phyloP scores from a whole-genome alignment of 1,139 yeast species.

The Hyphopichia wangnamkhiaoensis region DNA sequence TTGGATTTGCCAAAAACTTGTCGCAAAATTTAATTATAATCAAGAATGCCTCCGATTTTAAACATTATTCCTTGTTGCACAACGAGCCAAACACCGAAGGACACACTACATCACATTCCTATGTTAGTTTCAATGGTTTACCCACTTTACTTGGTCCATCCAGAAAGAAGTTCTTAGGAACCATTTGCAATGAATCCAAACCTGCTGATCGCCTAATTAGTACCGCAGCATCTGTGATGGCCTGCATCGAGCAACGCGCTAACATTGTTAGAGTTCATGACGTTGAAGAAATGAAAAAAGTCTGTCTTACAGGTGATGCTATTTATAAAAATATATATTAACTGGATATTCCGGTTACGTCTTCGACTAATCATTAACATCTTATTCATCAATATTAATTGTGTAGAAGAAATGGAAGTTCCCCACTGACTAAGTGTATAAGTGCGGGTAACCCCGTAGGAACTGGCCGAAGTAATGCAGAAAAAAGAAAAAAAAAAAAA shows the following conservation, averaged over 20 bases:
- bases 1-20: constrained; percentile 85
- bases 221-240: constrained; percentile 74
- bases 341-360: too few relatives aligned
- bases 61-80: constrained; percentile 44
- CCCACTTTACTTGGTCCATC: constrained; percentile 86
- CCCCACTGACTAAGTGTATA: too few relatives aligned
- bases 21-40: constrained; percentile 69
- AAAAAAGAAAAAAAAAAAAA: neutral
- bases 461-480: neutral
- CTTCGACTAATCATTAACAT: neutral
- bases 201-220: constrained; percentile 70
- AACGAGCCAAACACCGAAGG: constrained; percentile 22
- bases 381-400: neutral
- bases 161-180: constrained; percentile 83
- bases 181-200: constrained; percentile 49
- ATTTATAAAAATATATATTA: constrained; percentile 48
- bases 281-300: constrained; percentile 65
- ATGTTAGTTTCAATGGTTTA: constrained; percentile 48
- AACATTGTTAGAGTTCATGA: constrained; percentile 93
- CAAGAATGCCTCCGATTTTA: constrained; percentile 56
- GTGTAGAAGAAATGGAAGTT: too few relatives aligned
- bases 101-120: constrained; percentile 22
- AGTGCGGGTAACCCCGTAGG: constrained; percentile 13
- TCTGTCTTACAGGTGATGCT: constrained; percentile 73
- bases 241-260: constrained; percentile 71